Base-by-base conservation (phyloP, 169 alveolate species). In the Plasmodium blacklocki region DNA sequence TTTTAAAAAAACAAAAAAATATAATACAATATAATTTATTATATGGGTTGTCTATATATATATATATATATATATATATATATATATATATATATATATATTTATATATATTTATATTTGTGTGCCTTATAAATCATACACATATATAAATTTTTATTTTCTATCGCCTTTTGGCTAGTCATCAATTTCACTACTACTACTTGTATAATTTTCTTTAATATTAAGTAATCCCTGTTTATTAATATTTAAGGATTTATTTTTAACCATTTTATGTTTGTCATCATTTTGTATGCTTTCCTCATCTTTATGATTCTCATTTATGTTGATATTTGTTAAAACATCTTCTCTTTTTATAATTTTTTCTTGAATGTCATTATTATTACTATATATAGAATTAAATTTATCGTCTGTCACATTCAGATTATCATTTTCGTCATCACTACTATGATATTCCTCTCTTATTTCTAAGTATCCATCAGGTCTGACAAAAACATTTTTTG, bases 401-500 rank as follows among this genome's bases (percentile, higher is more conserved):
- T 39, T 39, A 6, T 39, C 47, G 5, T 39, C 6, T 39, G 0
- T 39, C 2, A 39, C 12, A 4, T 8, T 45, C 52, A 7, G 54
- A 6, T 21, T 56, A 58, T 59, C 0, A 18, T 14, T 43, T 18
- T 52, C 76, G 0, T 63, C 89, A 56, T 76, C 89, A 76, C 89
- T 76, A 47, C 47, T 62, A 56, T 76, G 66, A 64, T 76, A 76
- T 29, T 76, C 76, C 43, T 76, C 89, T 32, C 89, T 14, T 21
- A 76, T 76, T 64, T 76, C 89, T 49, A 76, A 29, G 26, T 49
- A 76, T 1, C 89, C 89, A 14, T 76, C 89, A 9, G 89, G 78
- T n/a, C 89, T 49, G 45, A 76, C 26, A 64, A 76, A 76, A 19
- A 66, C 50, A 39, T 76, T 59, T 54, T 54, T 18, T 3, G 15